Conservation (phyloP, 2,329 filamentous ascomycete genomes). For the Chaetomium globosum region DNA sequence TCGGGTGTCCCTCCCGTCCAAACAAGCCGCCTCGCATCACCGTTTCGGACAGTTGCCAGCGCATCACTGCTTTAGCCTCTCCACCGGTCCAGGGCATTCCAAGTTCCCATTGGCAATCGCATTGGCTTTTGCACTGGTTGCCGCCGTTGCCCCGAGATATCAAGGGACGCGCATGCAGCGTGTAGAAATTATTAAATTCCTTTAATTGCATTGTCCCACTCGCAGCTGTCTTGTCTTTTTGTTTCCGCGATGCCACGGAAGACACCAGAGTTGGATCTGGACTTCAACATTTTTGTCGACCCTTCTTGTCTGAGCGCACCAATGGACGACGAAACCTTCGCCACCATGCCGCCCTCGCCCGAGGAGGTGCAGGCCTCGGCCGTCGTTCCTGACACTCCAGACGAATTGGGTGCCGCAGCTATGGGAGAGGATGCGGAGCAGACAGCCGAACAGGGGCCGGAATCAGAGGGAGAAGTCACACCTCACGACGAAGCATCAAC, state of each 20-base stretch:
- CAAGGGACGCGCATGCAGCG: slow-evolving; percentile 4
- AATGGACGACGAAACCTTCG: slow-evolving; percentile 45
- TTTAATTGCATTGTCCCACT: slow-evolving; percentile 15
- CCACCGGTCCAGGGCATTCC: slow-evolving; percentile 10
- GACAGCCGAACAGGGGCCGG: background rate
- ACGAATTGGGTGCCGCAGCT: background rate
- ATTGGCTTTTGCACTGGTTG: slow-evolving; percentile 15
- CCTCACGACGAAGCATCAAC: background rate
- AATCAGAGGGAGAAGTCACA: background rate
- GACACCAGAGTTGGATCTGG: slow-evolving; percentile 41
- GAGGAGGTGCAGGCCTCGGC: slow-evolving; percentile 23
- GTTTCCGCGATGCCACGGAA: slow-evolving; percentile 28
- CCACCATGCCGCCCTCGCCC: slow-evolving; percentile 26
- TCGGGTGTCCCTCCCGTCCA: slow-evolving; percentile 25
- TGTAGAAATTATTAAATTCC: slow-evolving; percentile 28
- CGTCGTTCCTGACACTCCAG: background rate
- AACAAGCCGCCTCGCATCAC: slow-evolving; percentile 26
- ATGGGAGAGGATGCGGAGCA: background rate
- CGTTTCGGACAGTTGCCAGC: slow-evolving; percentile 30
- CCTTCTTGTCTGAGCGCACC: slow-evolving; percentile 48
- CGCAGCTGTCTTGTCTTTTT: background rate
- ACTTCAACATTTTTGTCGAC: slow-evolving; percentile 56
- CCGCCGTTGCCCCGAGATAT: slow-evolving; percentile 31
- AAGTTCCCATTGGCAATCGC: slow-evolving; percentile 22
- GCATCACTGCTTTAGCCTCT: slow-evolving; percentile 29